These are phyloP conservation scores for Histomonas meleagridis DNA, from an alignment of 208 protist genomes.

Conservation along the genomic window DNA sequence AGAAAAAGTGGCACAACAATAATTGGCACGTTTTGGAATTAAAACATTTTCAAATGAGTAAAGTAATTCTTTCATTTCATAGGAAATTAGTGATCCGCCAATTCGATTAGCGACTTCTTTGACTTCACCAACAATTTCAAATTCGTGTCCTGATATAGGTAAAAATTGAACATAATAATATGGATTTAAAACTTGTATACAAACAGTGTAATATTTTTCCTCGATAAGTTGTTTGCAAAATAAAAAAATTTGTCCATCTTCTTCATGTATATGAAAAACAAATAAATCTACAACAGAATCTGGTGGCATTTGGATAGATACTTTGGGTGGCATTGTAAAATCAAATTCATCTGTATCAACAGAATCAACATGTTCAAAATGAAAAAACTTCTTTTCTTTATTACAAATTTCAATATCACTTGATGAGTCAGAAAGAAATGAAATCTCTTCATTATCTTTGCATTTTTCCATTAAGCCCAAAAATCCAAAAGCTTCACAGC, in stretches of 20 bases:
- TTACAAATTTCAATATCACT: too few species aligned
- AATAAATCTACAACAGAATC: not conserved
- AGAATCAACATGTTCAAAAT: not conserved
- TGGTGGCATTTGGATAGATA: not conserved
- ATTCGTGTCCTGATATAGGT: not conserved
- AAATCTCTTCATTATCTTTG: too few species aligned
- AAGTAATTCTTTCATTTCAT: not conserved
- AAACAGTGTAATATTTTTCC: not conserved
- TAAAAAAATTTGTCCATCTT: not conserved
- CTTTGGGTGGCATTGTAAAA: not conserved
- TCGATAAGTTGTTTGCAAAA: not conserved
- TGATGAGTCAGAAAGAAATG: too few species aligned
- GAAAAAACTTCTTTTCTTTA: too few species aligned
- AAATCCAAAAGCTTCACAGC: too few species aligned
- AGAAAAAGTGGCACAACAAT: not conserved
- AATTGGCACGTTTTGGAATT: not conserved
- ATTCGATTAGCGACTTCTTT: not conserved
- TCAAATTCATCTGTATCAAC: not conserved
- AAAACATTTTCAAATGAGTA: not conserved
- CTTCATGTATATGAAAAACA: conserved; percentile 22
- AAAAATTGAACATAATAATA: conserved; percentile 16
- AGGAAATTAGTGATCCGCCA: not conserved
- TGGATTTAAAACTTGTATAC: not conserved
- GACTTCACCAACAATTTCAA: not conserved
- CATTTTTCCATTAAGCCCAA: too few species aligned